Percentiles rank a stretch among this genome's conserved stretches.
Conservation (phyloP, 345 rosid species). For the Conringia planisiliqua region DNA sequence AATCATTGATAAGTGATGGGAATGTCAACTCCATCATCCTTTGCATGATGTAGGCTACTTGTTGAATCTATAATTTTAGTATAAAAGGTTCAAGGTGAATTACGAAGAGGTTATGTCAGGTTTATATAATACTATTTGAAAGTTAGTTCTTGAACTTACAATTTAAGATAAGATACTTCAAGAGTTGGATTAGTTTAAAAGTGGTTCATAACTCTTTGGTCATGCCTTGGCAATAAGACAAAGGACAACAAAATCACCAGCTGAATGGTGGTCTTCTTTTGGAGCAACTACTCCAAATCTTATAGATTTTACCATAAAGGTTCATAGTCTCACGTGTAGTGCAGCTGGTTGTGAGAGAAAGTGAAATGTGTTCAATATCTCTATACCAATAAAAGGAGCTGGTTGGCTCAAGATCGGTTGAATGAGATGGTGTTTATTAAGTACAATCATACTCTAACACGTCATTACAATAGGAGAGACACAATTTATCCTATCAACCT, state of each 20-base stretch:
- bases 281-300: not conserved
- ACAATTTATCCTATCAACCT: not conserved
- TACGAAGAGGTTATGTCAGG: not conserved
- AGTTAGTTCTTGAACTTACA: no score
- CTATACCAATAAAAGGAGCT: not conserved
- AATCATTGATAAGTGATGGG: not conserved
- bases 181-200: not conserved
- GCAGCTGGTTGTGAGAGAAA: not conserved
- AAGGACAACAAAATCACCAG: not conserved
- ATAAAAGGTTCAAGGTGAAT: not conserved
- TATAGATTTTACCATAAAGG: not conserved
- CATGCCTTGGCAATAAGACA: not conserved
- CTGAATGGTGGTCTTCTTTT: not conserved
- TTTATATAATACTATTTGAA: not conserved
- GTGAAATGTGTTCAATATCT: not conserved
- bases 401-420: not conserved
- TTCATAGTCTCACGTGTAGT: not conserved
- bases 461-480: not conserved
- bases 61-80: not conserved
- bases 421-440: not conserved
- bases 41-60: not conserved
- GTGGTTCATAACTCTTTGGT: not conserved
- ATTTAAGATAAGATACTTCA: not conserved
- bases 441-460: not conserved
- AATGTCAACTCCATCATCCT: not conserved